Base-by-base conservation (phyloP, 805 yeast species). In the Lipomyces mesembrius region DNA sequence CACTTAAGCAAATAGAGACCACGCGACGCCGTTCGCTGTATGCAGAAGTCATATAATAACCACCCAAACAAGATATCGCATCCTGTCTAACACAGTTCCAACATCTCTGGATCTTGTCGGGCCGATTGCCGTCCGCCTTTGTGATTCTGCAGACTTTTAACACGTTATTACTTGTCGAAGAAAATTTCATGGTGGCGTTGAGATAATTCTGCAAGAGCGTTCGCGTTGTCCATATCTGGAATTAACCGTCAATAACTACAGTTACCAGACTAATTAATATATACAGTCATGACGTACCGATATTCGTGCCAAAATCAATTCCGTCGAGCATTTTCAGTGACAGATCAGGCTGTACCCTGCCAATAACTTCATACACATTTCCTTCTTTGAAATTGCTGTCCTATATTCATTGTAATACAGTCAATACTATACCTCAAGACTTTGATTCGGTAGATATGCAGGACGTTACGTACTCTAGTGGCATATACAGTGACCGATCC, bases 321-420 rank as follows among this genome's bases (percentile, higher is more conserved):
- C 73, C 72, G 7, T 61, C 62, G 56, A 71, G 60, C 46, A 74
- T 73, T 64, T 71, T 70, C 9, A 79, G 46, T 22, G 75, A 64
- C 35, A 68, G 51, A 62, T 77, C 81, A 34, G 70, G 72, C 20
- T 73, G 61, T 9, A 77, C 80, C 35, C 73, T 70, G 17, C 80
- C 81, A 25, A 77, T 72, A 34, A 79, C 52, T 63, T 78, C 80
- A 71, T 77, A 79, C 52, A 67, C 75, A 7, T 70, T 71, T 22
- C 78, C 80, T 22, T 67, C 74, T 12, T 35, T 25, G 20, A 57
- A 57, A 20, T 56, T 34, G 43, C 59, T 29, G 22, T 56, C 59
- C 59, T 56, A 5, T 1, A 43, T 7, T 6, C 49, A 5, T n/a
- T 43, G 22, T 3, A 43, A 43, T 43, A 20, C 27, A 20, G 39